phyloP scores from a whole-genome alignment of 2,329 filamentous ascomycete species.

The Paraconiothyrium sp. region DNA sequence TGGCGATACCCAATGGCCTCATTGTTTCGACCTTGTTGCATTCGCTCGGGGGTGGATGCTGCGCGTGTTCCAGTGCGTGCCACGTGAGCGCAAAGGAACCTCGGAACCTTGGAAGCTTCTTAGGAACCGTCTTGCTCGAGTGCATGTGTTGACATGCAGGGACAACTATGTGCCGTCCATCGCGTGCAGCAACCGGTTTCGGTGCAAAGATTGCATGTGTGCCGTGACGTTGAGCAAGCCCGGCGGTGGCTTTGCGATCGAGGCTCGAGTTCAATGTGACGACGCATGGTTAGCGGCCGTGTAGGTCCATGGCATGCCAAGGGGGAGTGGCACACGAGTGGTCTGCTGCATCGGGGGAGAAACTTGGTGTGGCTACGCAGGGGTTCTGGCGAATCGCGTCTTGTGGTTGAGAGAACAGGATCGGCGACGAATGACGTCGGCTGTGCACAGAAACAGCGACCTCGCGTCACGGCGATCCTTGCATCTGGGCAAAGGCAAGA shows the following conservation, averaged over 20 bases:
- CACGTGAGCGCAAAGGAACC: neutral
- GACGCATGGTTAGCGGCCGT: neutral
- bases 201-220: neutral
- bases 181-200: neutral
- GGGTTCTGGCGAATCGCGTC: neutral
- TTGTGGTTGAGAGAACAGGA: neutral
- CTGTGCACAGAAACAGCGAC: neutral
- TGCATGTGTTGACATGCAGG: neutral
- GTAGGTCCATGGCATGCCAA: neutral
- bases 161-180: neutral
- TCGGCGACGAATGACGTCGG: conserved; percentile 14
- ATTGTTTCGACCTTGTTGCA: neutral
- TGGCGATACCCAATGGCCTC: conserved; percentile 8
- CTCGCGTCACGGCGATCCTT: conserved; percentile 11
- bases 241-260: conserved; percentile 13
- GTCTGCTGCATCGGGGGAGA: conserved; percentile 1
- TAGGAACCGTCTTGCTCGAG: neutral
- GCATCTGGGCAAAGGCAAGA: conserved; percentile 9
- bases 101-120: neutral
- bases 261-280: conserved; percentile 5
- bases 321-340: neutral
- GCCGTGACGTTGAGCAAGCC: conserved; percentile 1
- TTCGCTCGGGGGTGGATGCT: neutral
- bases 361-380: conserved; percentile 5
- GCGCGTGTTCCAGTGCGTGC: neutral